Evolutionary conservation across 1,284 basidiomycete genomes (phyloP).

Genomic region (Cystobasidium sp.): DNA sequence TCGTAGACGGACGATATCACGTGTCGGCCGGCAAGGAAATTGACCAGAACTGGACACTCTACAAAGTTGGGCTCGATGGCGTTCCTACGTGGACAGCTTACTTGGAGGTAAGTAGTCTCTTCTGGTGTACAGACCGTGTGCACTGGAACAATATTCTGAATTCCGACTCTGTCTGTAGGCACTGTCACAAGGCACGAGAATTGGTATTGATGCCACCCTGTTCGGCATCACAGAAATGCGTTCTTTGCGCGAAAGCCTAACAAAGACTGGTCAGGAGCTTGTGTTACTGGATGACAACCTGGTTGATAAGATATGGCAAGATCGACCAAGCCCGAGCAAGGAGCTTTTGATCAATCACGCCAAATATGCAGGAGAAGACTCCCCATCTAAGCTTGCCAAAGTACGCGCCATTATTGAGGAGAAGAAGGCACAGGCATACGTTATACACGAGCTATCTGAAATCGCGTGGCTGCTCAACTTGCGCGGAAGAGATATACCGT

Average conservation of each 20-base stretch:
- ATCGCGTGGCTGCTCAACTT: constrained; percentile 80
- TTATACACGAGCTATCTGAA: constrained; percentile 59
- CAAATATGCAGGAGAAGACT: constrained; percentile 68
- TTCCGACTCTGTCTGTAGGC: not conserved
- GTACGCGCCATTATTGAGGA: constrained; percentile 66
- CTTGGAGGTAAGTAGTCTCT: constrained; percentile 63
- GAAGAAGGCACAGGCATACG: constrained; percentile 66
- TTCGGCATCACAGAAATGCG: constrained; percentile 57
- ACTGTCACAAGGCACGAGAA: constrained; percentile 16
- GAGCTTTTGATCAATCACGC: constrained; percentile 73
- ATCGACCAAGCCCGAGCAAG: constrained; percentile 71
- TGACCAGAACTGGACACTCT: constrained; percentile 66
- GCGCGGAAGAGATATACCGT: constrained; percentile 80
- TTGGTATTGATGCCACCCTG: constrained; percentile 76
- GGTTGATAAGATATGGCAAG: constrained; percentile 79
- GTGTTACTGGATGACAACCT: constrained; percentile 69
- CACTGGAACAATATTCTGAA: not conserved
- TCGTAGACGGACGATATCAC: constrained; percentile 82
- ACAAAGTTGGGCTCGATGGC: constrained; percentile 84
- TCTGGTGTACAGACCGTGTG: not conserved
- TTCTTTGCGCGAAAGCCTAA: not conserved
- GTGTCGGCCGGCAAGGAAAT: constrained; percentile 89
- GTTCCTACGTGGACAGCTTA: constrained; percentile 91
- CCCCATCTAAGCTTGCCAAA: constrained; percentile 68
- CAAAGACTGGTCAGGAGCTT: constrained; percentile 60